Evolutionary conservation across 1,284 basidiomycete genomes (phyloP).

Genomic region (Meira miltonrushii): DNA sequence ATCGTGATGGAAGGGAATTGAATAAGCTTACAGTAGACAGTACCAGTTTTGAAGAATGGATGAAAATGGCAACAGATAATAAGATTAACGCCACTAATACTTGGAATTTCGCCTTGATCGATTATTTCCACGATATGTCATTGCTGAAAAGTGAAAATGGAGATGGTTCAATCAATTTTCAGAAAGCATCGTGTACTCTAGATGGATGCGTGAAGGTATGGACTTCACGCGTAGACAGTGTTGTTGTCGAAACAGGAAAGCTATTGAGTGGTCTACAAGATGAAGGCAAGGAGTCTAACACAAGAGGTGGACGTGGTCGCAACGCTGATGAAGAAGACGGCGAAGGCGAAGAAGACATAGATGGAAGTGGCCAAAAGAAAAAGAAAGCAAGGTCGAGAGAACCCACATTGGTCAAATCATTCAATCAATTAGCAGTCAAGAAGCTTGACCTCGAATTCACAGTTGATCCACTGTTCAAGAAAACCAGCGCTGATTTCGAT

Average conservation of each 20-base stretch:
- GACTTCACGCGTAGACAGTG: conserved; percentile 95
- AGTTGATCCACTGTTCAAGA: conserved; percentile 93
- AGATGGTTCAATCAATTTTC: conserved; percentile 75
- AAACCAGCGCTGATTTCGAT: conserved; percentile 97
- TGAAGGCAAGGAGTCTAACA: conserved; percentile 56
- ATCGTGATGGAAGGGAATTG: conserved; percentile 7
- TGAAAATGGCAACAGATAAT: conserved; percentile 99
- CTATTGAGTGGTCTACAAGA: conserved; percentile 82
- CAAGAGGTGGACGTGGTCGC: conserved; percentile 19
- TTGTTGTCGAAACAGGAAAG: conserved; percentile 94
- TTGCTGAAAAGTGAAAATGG: conserved; percentile 61
- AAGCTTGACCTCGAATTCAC: conserved; percentile 70
- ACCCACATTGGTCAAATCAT: conserved; percentile 47
- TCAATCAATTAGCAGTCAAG: conserved; percentile 74
- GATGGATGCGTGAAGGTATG: conserved; percentile 99
- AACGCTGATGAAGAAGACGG: conserved; percentile 54
- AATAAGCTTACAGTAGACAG: conserved; percentile 39
- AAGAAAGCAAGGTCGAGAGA: conserved; percentile 45
- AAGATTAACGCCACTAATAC: conserved; percentile 99
- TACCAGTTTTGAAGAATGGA: conserved; percentile 77
- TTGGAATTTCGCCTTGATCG: conserved; percentile 96
- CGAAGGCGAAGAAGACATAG: conserved; percentile 52
- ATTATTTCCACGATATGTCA: conserved; percentile 99
- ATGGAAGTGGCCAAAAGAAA: conserved; percentile 62
- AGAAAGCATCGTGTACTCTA: conserved; percentile 92